phyloP scores from a whole-genome alignment of 257 asterid genomes.

The Solanum chmielewskii region DNA sequence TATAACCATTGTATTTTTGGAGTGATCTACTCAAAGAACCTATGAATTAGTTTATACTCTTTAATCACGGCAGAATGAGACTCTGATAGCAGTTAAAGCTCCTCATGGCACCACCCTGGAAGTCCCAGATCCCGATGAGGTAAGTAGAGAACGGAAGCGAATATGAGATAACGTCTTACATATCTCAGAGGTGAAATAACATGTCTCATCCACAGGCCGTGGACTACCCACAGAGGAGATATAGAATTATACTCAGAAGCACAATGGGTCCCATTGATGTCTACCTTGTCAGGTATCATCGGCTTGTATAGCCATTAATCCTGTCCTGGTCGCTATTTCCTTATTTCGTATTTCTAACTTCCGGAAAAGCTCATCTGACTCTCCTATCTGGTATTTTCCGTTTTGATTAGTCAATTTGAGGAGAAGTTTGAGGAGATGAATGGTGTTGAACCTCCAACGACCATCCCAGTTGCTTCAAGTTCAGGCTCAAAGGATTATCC shows the following conservation, averaged over 20 bases:
- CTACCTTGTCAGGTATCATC: slow-evolving; percentile 79
- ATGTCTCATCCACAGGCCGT: slow-evolving; percentile 41
- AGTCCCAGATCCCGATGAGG: slow-evolving; percentile 99
- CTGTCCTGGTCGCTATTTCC: background rate
- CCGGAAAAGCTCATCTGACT: background rate
- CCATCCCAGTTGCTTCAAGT: slow-evolving; percentile 47
- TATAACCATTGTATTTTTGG: background rate
- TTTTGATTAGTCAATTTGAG: slow-evolving; percentile 66
- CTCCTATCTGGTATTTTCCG: background rate
- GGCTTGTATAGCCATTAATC: background rate
- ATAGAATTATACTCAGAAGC: slow-evolving; percentile 89
- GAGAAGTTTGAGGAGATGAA: slow-evolving; percentile 77
- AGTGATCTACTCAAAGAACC: background rate
- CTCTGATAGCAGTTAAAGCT: slow-evolving; percentile 84
- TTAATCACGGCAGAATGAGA: slow-evolving; percentile 58
- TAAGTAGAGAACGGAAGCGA: slow-evolving; percentile 12
- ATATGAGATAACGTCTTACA: background rate
- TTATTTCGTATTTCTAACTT: background rate
- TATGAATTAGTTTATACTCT: background rate
- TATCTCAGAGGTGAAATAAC: slow-evolving; percentile 6
- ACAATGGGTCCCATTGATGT: slow-evolving; percentile 96
- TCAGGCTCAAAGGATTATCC: slow-evolving; percentile 51
- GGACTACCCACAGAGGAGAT: slow-evolving; percentile 91
- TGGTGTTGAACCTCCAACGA: slow-evolving; percentile 42
- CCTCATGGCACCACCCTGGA: slow-evolving; percentile 98